phyloP scores from a whole-genome alignment of 495 filamentous ascomycete genomes.

The Antarctomyces pellizariae region DNA sequence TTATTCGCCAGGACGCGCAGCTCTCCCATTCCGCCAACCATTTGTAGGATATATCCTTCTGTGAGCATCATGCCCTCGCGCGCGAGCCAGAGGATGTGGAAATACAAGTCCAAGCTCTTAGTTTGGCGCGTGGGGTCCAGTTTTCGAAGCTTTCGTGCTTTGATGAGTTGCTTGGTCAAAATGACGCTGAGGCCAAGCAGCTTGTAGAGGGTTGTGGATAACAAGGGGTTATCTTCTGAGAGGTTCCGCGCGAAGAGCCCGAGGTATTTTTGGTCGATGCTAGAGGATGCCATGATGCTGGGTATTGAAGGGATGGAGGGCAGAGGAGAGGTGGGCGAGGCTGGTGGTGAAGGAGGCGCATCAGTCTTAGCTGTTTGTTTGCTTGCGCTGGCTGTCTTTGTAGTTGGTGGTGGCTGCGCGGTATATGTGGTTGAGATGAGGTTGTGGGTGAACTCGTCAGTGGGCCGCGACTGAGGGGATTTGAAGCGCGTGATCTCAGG shows the following conservation, averaged over 20 bases:
- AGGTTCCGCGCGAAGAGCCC: slow-evolving; percentile 62
- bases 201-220: slow-evolving; percentile 67
- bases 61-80: slow-evolving; percentile 74
- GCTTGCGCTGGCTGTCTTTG: background rate
- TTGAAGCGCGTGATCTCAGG: slow-evolving; percentile 3
- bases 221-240: slow-evolving; percentile 42
- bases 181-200: slow-evolving; percentile 79
- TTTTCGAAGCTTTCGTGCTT: slow-evolving; percentile 63
- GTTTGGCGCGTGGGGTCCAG: slow-evolving; percentile 57
- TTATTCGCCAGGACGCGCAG: slow-evolving; percentile 78
- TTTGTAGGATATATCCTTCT: slow-evolving; percentile 66
- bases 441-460: background rate
- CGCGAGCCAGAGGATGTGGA: slow-evolving; percentile 89
- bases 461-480: background rate
- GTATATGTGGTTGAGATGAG: background rate
- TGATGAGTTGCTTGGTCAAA: slow-evolving; percentile 61
- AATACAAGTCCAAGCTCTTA: slow-evolving; percentile 61
- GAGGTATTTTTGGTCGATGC: slow-evolving; percentile 92
- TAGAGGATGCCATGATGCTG: slow-evolving; percentile 65
- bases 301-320: slow-evolving; percentile 12
- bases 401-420: background rate
- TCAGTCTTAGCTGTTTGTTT: background rate
- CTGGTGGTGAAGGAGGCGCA: slow-evolving; percentile 13
- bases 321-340: slow-evolving; percentile 9
- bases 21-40: slow-evolving; percentile 44